Evolutionary conservation across 2,329 filamentous ascomycete species (phyloP), one percentile per base, ranked within the genome.

Genomic region (Botryotinia calthae): DNA sequence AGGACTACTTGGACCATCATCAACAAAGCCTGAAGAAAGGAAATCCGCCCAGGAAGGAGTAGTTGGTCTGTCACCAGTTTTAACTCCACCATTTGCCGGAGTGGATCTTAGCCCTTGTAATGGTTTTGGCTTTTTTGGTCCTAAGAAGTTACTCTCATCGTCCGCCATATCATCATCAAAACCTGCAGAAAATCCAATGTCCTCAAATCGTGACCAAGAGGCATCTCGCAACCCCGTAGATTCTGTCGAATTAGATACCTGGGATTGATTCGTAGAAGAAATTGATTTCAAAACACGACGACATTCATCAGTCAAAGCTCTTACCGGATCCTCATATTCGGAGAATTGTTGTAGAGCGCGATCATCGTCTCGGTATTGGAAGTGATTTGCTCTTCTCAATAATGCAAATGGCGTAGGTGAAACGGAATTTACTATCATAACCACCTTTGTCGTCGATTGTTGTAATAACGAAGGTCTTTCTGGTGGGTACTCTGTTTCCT

Each of bases 11-110:
- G 87, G 84, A n/a, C 86, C 87, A 74, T 91, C 90, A 76, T 98
- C 94, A 34, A 92, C 86, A 79, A 99, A 99, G 1, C 96, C 96
- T 59, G 94, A 94, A 1, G 94, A 97, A 73, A 99, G 86, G 81
- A 99, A 99, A 81, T 99, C 96, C 4, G 96, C 96, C 96, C 96
- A 99, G 0, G 96, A 98, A 1, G 96, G 96, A 0, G 96, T 99
- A 0, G 94, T 98, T 1, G 96, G 96, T 73, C 96, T 88, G 51
- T 88, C 94, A 16, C 75, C 74, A 63, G 92, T 82, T 73, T 91
- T 89, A 61, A 87, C 87, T n/a, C 82, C 87, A 69, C 88, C 88
- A 16, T 93, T 93, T 9, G 88, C 87, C 25, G 94, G 89, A 9
- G 89, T 88, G 22, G 87, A 88, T 73, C 89, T 87, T 54, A 97